Evolutionary conservation across 75 land plant species (phyloP).

Genomic region (Pseudotsuga menziesii): DNA sequence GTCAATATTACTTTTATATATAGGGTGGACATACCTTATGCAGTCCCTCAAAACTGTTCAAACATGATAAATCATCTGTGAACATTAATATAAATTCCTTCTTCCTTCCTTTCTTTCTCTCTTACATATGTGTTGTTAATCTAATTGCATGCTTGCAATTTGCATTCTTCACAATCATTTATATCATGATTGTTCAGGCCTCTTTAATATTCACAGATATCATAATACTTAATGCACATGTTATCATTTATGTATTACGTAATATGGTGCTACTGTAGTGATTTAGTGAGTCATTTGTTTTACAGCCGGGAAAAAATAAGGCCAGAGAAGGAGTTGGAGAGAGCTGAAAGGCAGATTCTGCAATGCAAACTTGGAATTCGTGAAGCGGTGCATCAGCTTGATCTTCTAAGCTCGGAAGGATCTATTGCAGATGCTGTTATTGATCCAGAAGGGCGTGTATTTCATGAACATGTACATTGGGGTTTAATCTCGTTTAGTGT

Average conservation of each 20-base stretch:
- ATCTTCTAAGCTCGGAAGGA: slow-evolving; percentile 67
- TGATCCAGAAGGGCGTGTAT: slow-evolving; percentile 73
- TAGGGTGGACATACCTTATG: background rate
- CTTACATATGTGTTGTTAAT: background rate
- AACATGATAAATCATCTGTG: background rate
- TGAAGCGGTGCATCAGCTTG: slow-evolving; percentile 81
- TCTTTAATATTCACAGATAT: background rate
- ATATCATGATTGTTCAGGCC: background rate
- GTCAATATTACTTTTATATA: too few species aligned
- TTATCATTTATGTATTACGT: background rate
- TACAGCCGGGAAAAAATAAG: slow-evolving; percentile 88
- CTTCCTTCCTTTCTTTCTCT: background rate
- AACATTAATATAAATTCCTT: background rate
- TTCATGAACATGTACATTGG: slow-evolving; percentile 74
- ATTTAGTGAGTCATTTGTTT: background rate
- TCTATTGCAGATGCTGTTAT: slow-evolving; percentile 62
- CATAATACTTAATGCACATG: background rate
- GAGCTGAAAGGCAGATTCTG: slow-evolving; percentile 73
- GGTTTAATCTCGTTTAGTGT: background rate
- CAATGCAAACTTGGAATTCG: slow-evolving; percentile 89
- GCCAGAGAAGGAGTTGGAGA: slow-evolving; percentile 87
- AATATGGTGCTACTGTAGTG: background rate
- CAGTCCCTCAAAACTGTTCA: background rate
- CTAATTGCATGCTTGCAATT: background rate
- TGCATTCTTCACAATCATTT: background rate